Conservation (phyloP, 2,329 filamentous ascomycete genomes). For the Pyrenophora tritici-repentis region DNA sequence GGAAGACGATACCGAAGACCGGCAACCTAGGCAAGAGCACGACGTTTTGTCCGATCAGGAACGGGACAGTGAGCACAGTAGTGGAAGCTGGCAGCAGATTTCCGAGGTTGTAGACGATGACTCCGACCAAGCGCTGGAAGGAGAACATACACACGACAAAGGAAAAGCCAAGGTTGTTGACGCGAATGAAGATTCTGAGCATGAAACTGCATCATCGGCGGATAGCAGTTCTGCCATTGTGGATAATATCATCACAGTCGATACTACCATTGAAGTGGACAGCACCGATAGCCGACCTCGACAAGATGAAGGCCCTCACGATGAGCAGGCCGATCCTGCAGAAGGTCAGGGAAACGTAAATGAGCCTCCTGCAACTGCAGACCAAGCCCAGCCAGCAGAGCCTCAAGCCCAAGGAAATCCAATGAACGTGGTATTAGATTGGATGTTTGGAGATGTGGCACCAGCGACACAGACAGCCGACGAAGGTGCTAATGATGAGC, state of each 20-base stretch:
- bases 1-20: constrained; percentile 29
- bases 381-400: constrained; percentile 12
- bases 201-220: constrained; percentile 2
- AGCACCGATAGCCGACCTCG: constrained; percentile 9
- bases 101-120: constrained; percentile 34
- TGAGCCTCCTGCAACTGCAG: constrained; percentile 11
- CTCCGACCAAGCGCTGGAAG: constrained; percentile 35
- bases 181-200: neutral
- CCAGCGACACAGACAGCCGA: constrained; percentile 32
- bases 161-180: constrained; percentile 34
- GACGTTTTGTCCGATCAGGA: constrained; percentile 31
- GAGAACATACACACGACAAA: constrained; percentile 28
- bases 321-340: constrained; percentile 2
- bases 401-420: constrained; percentile 20
- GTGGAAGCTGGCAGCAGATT: constrained; percentile 50
- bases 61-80: constrained; percentile 44
- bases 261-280: constrained; percentile 6
- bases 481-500: constrained; percentile 59
- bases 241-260: constrained; percentile 5
- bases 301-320: neutral
- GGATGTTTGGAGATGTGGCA: constrained; percentile 56
- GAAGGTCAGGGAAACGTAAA: constrained; percentile 2
- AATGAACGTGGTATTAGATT: constrained; percentile 48
- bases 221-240: constrained; percentile 6
- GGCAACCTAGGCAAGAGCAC: constrained; percentile 5